Evolutionary conservation across 2,329 filamentous ascomycete species (phyloP).

Genomic region (Gnomoniopsis sp.): DNA sequence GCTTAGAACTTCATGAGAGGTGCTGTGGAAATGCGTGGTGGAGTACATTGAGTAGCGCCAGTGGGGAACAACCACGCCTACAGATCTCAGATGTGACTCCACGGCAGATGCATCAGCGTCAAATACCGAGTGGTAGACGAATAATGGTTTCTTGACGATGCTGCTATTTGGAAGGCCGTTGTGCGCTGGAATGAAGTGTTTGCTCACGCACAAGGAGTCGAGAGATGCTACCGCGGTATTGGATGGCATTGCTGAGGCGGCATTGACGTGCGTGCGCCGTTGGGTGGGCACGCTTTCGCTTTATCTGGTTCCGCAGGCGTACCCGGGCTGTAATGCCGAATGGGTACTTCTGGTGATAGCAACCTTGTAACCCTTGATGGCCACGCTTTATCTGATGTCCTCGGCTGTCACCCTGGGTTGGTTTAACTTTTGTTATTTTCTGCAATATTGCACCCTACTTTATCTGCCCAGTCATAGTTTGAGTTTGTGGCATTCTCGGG

Average conservation of each 20-base stretch:
- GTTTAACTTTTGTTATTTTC: no score
- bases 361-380: no score
- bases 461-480: no score
- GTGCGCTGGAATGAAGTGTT: conserved; percentile 57
- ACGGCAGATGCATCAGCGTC: conserved; percentile 42
- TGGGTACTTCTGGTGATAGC: no score
- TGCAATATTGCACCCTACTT: no score
- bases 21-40: conserved; percentile 65
- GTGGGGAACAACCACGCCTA: conserved; percentile 57
- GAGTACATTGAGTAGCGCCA: conserved; percentile 70
- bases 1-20: conserved; percentile 63
- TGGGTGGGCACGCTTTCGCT: no score
- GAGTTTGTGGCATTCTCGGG: no score
- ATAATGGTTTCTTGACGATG: conserved; percentile 58
- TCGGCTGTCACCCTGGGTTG: no score
- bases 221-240: conserved; percentile 31
- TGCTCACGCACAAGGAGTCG: conserved; percentile 51
- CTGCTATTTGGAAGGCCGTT: conserved; percentile 60
- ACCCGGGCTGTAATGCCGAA: no score
- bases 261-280: background rate
- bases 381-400: no score
- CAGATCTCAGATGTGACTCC: conserved; percentile 49
- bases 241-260: background rate
- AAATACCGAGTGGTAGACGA: conserved; percentile 64
- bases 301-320: no score